Conservation (phyloP, 345 rosid genomes). For the Salix viminalis region DNA sequence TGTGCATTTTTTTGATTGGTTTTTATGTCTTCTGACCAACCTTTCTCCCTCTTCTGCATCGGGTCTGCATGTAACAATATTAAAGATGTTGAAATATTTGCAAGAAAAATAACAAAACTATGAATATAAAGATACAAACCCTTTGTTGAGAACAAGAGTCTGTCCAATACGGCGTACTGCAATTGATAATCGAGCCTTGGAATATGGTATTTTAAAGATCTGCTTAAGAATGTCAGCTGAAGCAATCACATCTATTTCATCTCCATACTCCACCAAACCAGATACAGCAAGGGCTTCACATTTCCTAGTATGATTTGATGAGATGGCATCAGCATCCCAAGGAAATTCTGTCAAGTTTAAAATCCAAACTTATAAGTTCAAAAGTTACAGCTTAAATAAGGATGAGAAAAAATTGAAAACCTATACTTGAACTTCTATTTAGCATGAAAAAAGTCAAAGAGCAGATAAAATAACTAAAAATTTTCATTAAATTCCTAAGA, state of each 20-base stretch:
- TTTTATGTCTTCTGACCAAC: constrained; percentile 65
- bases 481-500: background rate
- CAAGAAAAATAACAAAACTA: background rate
- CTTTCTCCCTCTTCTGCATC: constrained; percentile 92
- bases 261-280: constrained; percentile 91
- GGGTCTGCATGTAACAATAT: constrained; percentile 48
- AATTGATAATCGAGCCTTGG: constrained; percentile 82
- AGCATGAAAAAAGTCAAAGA: background rate
- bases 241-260: constrained; percentile 91
- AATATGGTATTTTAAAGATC: constrained; percentile 92
- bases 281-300: constrained; percentile 92
- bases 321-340: constrained; percentile 57
- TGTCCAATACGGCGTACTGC: constrained; percentile 90
- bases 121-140: constrained; percentile 41
- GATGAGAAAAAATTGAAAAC: background rate
- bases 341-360: constrained; percentile 49
- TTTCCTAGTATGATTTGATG: constrained; percentile 65
- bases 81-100: constrained; percentile 9
- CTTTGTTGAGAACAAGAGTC: constrained; percentile 80
- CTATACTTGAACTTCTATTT: background rate
- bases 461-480: background rate
- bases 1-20: constrained; percentile 65
- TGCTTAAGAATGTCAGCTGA: constrained; percentile 88
- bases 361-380: constrained; percentile 14
- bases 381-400: background rate